Conservation (phyloP, 2,329 filamentous ascomycete genomes). For the Oidium heveae region DNA sequence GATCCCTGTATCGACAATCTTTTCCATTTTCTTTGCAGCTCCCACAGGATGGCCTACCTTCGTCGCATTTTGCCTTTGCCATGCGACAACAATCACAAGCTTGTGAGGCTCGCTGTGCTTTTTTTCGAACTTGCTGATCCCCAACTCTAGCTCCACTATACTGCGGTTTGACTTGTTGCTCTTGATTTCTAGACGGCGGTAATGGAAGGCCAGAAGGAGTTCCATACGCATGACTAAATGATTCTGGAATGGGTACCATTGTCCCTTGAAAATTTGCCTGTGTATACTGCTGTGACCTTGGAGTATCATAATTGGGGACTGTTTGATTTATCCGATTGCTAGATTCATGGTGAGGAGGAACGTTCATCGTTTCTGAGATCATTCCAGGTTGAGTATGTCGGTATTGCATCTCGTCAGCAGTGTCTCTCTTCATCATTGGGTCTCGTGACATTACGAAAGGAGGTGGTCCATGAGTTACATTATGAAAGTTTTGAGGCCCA, state of each 20-base stretch:
- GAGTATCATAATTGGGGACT: slow-evolving; percentile 5
- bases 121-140: slow-evolving; percentile 7
- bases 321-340: slow-evolving; percentile 6
- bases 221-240: slow-evolving; percentile 6
- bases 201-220: slow-evolving; percentile 2
- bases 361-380: slow-evolving; percentile 9
- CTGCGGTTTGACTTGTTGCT: slow-evolving; percentile 7
- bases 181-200: slow-evolving; percentile 5
- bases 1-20: slow-evolving; percentile 70
- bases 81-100: slow-evolving; percentile 78
- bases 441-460: slow-evolving; percentile 22
- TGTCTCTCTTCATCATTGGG: slow-evolving; percentile 28
- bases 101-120: slow-evolving; percentile 20
- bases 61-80: slow-evolving; percentile 78
- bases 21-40: slow-evolving; percentile 72
- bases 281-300: slow-evolving; percentile 5
- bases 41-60: slow-evolving; percentile 50
- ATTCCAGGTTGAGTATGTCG: slow-evolving; percentile 11
- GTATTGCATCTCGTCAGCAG: slow-evolving; percentile 16
- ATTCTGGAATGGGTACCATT: slow-evolving; percentile 8
- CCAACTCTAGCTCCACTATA: slow-evolving; percentile 4
- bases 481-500: slow-evolving; percentile 8
- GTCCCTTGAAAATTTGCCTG: slow-evolving; percentile 6
- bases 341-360: slow-evolving; percentile 9
- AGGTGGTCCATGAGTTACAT: slow-evolving; percentile 11